Evolutionary conservation across 306 rosid species (phyloP).

Genomic region (Citrullus mucosospermus): DNA sequence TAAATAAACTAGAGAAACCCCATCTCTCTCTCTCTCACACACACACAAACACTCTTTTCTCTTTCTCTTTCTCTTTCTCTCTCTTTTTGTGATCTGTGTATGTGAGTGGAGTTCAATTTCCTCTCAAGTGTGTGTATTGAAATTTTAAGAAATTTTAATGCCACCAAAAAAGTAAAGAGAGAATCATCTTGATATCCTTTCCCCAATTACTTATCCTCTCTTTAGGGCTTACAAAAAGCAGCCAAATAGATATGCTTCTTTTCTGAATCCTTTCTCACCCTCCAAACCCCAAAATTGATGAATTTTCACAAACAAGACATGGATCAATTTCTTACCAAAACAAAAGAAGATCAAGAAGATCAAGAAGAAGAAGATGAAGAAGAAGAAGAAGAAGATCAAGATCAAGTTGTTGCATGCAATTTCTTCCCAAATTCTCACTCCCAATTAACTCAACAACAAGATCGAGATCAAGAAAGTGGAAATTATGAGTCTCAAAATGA

Average conservation of each 20-base stretch:
- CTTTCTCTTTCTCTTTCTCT: neutral
- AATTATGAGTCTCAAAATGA: neutral
- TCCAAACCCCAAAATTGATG: neutral
- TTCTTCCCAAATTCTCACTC: neutral
- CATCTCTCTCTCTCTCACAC: neutral
- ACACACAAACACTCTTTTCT: neutral
- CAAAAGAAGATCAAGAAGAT: neutral
- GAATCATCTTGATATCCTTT: neutral
- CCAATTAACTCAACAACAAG: neutral
- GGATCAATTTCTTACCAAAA: conserved; percentile 6
- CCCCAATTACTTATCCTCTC: neutral
- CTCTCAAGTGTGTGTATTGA: neutral
- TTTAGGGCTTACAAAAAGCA: neutral
- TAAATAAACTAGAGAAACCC: neutral
- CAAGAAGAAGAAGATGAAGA: neutral
- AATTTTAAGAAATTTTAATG: neutral
- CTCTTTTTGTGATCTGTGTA: neutral
- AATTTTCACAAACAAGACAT: neutral
- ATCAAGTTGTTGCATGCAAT: neutral
- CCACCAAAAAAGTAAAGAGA: neutral
- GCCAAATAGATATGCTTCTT: neutral
- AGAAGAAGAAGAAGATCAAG: neutral
- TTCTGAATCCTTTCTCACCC: neutral
- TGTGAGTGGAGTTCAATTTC: neutral
- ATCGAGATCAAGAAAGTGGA: neutral